Evolutionary conservation across 768 basidiomycete genomes (phyloP), one percentile per base, ranked within the genome.

Genomic region (Russula sp.): DNA sequence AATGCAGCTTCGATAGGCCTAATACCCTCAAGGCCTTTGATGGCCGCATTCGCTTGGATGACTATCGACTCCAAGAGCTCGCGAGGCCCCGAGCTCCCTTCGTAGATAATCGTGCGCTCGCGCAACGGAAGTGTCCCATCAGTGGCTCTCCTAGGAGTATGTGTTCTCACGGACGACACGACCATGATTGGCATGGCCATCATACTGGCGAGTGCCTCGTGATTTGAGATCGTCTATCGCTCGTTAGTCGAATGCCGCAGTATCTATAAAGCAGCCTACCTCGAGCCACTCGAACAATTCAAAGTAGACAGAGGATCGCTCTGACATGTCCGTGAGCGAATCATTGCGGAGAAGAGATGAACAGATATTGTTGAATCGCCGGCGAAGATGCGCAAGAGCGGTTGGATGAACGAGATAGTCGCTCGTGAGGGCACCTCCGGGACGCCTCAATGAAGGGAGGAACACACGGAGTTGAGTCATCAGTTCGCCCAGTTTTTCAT

Each of bases 141-240:
- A 5, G 74, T 69, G 22, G 75, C 70, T 67, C 78, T 82, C 76
- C 82, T 85, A n/a, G 82, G 75, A 4, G 77, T 76, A n/a, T 84
- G 75, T 7, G 79, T 75, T 70, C 87, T 88, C 55, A 84, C 80
- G 20, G 87, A 87, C 5, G 80, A 77, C 20, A 84, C 82, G n/a
- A 85, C 84, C 93, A 94, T 94, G 70, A 91, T 92, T 7, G 93
- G 93, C 92, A 95, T 96, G 1, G 91, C 93, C 84, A 96, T 91
- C 88, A 95, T 94, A 63, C 89, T 91, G 16, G 92, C 92, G 43
- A 97, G 75, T 6, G 92, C 88, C 77, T 96, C 95, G 65, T 97
- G 94, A 66, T 86, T 87, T 7, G 93, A 95, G 49, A 98, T 88
- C 0, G 90, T 93, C 94, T 97, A 43, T 13, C 25, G n/a, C 42